Conservation (phyloP, 768 basidiomycete genomes). For the Cystofilobasidium bisporidii region DNA sequence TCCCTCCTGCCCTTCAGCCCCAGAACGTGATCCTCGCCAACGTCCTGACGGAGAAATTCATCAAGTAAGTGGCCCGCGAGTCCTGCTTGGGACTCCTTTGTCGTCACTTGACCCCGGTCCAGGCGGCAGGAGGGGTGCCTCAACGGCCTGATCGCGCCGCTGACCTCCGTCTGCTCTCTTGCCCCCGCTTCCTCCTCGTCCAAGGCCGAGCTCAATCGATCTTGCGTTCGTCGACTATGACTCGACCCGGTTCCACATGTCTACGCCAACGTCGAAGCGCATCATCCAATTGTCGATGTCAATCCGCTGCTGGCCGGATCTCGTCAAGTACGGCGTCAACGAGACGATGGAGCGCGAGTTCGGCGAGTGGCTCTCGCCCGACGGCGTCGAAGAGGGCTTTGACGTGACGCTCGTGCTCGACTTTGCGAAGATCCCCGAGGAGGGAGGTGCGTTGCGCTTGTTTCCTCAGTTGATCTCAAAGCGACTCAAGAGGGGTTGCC, state of each 20-base stretch:
- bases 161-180: not conserved
- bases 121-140: too few species aligned
- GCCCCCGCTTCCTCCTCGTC: constrained; percentile 28
- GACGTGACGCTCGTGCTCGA: constrained; percentile 80
- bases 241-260: constrained; percentile 85
- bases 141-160: not conserved
- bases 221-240: constrained; percentile 97
- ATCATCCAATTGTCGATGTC: constrained; percentile 82
- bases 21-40: constrained; percentile 89
- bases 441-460: constrained; percentile 61
- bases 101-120: too few species aligned
- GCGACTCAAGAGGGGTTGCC: too few species aligned
- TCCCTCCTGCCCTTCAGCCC: constrained; percentile 42
- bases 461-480: too few species aligned
- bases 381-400: constrained; percentile 63
- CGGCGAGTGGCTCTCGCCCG: constrained; percentile 50
- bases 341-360: constrained; percentile 75
- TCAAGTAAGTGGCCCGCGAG: constrained; percentile 65
- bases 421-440: constrained; percentile 70
- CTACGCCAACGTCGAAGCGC: constrained; percentile 64
- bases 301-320: constrained; percentile 93
- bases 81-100: too few species aligned
- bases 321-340: constrained; percentile 73
- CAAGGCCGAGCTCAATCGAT: constrained; percentile 80
- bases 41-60: constrained; percentile 73